Base-by-base conservation (phyloP, 371 early-diverging fungal genomes). In the Saksenaea oblongispora region DNA sequence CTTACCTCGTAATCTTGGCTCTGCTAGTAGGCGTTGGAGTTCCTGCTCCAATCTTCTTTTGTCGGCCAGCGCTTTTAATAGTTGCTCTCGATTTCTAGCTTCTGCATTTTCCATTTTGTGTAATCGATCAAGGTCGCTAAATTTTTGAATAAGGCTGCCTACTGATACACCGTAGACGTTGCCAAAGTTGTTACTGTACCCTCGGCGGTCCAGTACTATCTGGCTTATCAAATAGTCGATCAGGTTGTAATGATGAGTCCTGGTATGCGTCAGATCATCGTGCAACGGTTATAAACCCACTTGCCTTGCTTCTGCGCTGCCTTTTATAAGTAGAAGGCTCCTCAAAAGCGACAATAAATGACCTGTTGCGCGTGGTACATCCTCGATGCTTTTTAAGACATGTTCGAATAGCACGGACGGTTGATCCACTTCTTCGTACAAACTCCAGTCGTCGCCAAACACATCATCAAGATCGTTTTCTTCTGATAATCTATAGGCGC, bases 161-260 rank as follows among this genome's bases (percentile, higher is more conserved):
- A 59, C 65, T 69, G 73, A 68, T n/a, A 58, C 58, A 37, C 64
- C 61, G 37, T 55, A 64, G 1, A 39, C 18, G 0, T 59, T 35
- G 3, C 74, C 67, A 58, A 76, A 86, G 34, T 80, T 81, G 53
- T 84, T 83, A 0, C 85, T 26, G 22, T 84, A 72, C 8, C 82
- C 85, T 34, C 84, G 81, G 15, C 88, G 75, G 54, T 92, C 89
- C 58, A 91, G 75, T 14, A 91, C 89, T 11, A 92, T 82, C 53
- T 91, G 87, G 4, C 84, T 82, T n/a, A 89, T 75, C n/a, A 89
- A 71, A 28, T 81, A 68, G 66, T 87, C 87, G 47, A 91, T 82
- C 35, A 91, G 63, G 59, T 88, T 90, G 59, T 84, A 83, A 65
- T 89, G 89, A 17, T 82, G 76, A 24, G 67, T 83, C 67, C 74